phyloP scores from a whole-genome alignment of 768 basidiomycete species.

The Dendrothele bispora region DNA sequence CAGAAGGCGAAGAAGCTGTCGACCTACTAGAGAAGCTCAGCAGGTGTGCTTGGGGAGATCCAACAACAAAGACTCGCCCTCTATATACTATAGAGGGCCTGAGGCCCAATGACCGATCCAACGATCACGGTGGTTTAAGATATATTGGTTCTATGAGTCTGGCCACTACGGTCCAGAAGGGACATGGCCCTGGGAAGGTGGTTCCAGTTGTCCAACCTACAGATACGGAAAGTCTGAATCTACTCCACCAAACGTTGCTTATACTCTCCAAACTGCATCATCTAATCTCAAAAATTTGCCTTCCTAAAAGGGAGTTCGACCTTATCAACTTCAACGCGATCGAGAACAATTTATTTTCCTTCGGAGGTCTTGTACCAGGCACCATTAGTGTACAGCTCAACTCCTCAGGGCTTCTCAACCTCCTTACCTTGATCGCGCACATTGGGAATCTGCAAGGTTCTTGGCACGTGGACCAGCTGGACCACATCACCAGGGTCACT shows the following conservation, averaged over 20 bases:
- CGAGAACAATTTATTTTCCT: neutral
- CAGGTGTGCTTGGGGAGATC: neutral
- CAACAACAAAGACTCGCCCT: neutral
- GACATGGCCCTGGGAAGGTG: neutral
- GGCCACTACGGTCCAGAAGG: neutral
- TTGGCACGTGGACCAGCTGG: neutral
- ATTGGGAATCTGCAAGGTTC: neutral
- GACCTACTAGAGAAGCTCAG: neutral
- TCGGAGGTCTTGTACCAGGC: neutral
- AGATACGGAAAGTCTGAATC: neutral
- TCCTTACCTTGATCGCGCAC: neutral
- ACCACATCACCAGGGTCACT: neutral
- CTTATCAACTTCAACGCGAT: neutral
- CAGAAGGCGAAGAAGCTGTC: neutral
- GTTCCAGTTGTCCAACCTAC: neutral
- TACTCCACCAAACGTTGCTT: neutral
- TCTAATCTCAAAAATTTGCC: neutral
- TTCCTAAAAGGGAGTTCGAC: neutral
- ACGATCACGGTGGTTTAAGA: neutral
- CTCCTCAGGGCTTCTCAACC: neutral
- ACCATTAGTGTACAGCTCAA: neutral
- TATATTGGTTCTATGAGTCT: neutral
- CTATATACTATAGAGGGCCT: neutral
- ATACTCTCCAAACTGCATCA: neutral
- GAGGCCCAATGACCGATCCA: neutral